These are phyloP conservation scores for Mycena leptocephala DNA, from an alignment of 768 basidiomycete species.

Conservation along the genomic window DNA sequence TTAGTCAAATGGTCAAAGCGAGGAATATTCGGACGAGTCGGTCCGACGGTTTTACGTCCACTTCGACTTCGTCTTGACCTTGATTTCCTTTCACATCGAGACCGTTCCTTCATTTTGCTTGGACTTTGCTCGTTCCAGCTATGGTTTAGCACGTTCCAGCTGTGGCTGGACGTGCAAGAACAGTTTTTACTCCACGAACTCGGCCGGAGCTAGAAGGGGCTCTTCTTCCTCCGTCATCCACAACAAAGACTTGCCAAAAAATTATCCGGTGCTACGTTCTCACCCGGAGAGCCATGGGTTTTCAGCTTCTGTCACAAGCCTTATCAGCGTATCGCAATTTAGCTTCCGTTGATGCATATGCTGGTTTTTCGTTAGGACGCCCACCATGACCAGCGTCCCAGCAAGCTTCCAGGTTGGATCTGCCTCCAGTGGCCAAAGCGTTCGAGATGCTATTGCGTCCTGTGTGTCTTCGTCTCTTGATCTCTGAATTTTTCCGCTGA, in stretches of 20 bases:
- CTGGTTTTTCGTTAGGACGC: not conserved
- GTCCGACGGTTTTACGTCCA: not conserved
- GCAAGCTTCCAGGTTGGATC: constrained; percentile 63
- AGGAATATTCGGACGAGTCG: not conserved
- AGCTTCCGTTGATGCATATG: constrained; percentile 24
- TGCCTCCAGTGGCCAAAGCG: constrained; percentile 63
- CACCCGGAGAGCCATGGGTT: not conserved
- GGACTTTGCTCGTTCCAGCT: no score
- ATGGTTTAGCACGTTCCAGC: not conserved
- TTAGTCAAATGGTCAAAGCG: not conserved
- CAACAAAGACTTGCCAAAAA: not conserved
- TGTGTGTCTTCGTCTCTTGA: constrained; percentile 57
- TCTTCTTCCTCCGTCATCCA: not conserved
- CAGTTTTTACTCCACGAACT: not conserved
- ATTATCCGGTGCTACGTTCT: not conserved
- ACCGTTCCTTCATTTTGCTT: not conserved
- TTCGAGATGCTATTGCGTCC: constrained; percentile 72
- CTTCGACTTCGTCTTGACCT: not conserved
- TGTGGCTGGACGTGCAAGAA: no score
- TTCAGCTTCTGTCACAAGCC: not conserved
- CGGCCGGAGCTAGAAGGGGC: not conserved
- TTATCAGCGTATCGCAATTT: constrained; percentile 25
- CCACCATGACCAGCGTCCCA: constrained; percentile 66
- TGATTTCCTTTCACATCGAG: not conserved
- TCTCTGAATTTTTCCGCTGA: constrained; percentile 9